Conservation (phyloP, 805 yeast genomes). For the Metschnikowia bowlesiae region DNA sequence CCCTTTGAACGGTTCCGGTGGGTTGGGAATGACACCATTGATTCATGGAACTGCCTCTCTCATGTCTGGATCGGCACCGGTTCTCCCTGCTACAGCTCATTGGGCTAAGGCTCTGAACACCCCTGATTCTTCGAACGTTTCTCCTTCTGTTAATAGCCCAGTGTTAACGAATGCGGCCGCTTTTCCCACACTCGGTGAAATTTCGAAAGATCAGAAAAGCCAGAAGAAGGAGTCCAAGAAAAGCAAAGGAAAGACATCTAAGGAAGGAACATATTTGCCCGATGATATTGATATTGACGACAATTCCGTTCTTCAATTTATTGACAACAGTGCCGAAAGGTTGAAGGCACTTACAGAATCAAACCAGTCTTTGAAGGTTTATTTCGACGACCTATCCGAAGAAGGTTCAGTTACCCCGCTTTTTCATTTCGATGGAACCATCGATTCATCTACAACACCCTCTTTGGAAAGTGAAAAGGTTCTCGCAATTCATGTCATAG, state of each 20-base stretch:
- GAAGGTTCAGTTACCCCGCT: constrained; percentile 35
- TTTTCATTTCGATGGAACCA: constrained; percentile 43
- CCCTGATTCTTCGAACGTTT: constrained; percentile 25
- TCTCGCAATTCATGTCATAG: constrained; percentile 39
- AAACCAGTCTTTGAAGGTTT: constrained; percentile 37
- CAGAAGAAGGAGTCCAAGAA: constrained; percentile 28
- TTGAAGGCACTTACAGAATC: constrained; percentile 36
- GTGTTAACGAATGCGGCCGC: constrained; percentile 47
- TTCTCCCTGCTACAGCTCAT: constrained; percentile 56
- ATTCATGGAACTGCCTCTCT: constrained; percentile 9
- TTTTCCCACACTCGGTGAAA: constrained; percentile 56
- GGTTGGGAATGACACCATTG: background rate
- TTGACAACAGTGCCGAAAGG: constrained; percentile 44
- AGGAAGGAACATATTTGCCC: constrained; percentile 32
- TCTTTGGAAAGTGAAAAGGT: constrained; percentile 34
- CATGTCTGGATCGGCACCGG: constrained; percentile 25
- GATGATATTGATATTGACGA: constrained; percentile 50
- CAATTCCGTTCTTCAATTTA: constrained; percentile 41
- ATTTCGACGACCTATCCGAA: constrained; percentile 29
- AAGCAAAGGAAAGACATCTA: constrained; percentile 29
- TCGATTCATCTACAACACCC: constrained; percentile 21
- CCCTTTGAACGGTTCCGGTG: constrained; percentile 2
- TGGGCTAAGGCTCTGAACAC: constrained; percentile 23
- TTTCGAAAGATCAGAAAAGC: constrained; percentile 34
- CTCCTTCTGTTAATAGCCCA: constrained; percentile 35